Base-by-base conservation (phyloP, 306 rosid genomes). In the Abrus pulchellus region DNA sequence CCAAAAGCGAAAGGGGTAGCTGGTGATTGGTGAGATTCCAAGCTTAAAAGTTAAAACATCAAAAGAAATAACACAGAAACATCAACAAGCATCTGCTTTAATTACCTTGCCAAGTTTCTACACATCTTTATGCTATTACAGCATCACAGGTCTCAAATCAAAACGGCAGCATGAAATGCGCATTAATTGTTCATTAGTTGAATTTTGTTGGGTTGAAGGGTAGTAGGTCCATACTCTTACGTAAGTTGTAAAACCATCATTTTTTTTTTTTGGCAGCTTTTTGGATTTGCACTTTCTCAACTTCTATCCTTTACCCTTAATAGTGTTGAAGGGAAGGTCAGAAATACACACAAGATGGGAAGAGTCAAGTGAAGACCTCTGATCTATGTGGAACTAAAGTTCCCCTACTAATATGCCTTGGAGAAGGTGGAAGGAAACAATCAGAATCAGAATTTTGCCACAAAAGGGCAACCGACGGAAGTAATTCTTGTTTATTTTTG, bases 71-170 rank as follows among this genome's bases (percentile, higher is more conserved):
- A 75, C 28, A 36, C 5, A n/a, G 62, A 53, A 38, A 33, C 3
- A 66, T 66, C 67, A 53, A 77, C 12, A 29, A 40, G 66, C 74
- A 77, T 52, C 29, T 38, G n/a, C 36, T 8, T 65, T 64, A 64
- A 30, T 14, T 64, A n/a, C 70, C 34, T 41, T 65, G 49, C 33
- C 50, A 41, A 7, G 71, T 20, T 65, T 40, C 71, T 38, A 65
- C 40, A 13, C 71, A 66, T 9, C 53, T 41, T 66, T 66, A 66
- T 11, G n/a, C 78, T 71, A 50, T 70, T 50, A 52, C 0, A 52
- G 44, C 52, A 52, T 32, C 13, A 36, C 14, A 7, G 30, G 14
- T 48, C 32, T 50, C 20, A 20, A 20, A 20, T 20, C 20, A 33
- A 30, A 52, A 47, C 9, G 28, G 11, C 34, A 12, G 68, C 72